These are phyloP conservation scores for Pyricularia grisea DNA, from an alignment of 2,329 filamentous ascomycete genomes.

Conservation along the genomic window DNA sequence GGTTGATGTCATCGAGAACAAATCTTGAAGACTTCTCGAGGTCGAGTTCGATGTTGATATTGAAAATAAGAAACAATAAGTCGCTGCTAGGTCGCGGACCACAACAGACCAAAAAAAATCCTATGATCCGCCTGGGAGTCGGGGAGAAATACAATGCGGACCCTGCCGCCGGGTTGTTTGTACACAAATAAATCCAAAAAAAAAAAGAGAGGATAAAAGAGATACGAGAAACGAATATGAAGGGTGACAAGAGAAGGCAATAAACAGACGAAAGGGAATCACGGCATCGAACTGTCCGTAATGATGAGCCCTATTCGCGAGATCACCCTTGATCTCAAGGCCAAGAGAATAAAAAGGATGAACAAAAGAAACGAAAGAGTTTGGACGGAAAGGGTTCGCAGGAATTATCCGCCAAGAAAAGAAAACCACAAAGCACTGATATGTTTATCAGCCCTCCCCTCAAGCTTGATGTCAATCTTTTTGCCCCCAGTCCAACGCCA, in stretches of 20 bases:
- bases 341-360: neutral
- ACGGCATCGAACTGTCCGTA: neutral
- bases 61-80: neutral
- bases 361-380: neutral
- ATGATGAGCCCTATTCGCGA: neutral
- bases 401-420: neutral
- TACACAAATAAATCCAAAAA: neutral
- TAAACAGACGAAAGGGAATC: neutral
- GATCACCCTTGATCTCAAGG: neutral
- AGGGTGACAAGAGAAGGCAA: neutral
- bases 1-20: neutral
- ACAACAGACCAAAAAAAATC: neutral
- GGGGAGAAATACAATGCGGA: neutral
- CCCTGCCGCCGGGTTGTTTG: neutral
- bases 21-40: neutral
- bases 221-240: neutral
- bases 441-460: neutral
- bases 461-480: neutral
- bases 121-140: neutral
- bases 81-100: neutral
- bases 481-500: neutral
- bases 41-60: neutral
- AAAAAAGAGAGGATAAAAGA: neutral
- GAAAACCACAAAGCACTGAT: neutral
- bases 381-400: neutral